A percentile compares a stretch with the other conserved stretches of the same genome.
Evolutionary conservation across 768 basidiomycete species (phyloP).

Genomic region (Amylocystis lapponica): DNA sequence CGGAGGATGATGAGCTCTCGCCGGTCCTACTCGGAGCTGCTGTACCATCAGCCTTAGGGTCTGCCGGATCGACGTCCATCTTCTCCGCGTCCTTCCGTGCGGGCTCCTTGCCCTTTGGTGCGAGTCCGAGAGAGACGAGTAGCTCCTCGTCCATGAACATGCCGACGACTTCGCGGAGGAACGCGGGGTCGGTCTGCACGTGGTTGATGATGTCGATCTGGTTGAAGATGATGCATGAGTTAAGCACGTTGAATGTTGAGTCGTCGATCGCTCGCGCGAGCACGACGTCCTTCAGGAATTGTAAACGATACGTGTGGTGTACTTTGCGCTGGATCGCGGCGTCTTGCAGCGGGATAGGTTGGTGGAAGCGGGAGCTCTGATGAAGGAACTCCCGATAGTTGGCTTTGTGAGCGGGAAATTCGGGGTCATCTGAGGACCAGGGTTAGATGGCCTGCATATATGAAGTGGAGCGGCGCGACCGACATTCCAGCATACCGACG

Average conservation of each 20-base stretch:
- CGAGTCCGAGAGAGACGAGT: conserved; percentile 15
- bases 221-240: conserved; percentile 97
- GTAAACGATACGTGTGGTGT: conserved; percentile 94
- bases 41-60: conserved; percentile 38
- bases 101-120: conserved; percentile 19
- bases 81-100: conserved; percentile 18
- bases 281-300: conserved; percentile 97
- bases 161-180: conserved; percentile 73
- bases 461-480: conserved; percentile 23
- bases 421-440: conserved; percentile 76
- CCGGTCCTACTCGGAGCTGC: conserved; percentile 42
- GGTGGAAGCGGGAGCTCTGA: conserved; percentile 77
- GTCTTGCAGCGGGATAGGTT: conserved; percentile 83
- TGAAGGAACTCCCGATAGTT: conserved; percentile 93
- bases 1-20: neutral
- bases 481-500: conserved; percentile 96
- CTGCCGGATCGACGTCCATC: conserved; percentile 25
- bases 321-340: conserved; percentile 75
- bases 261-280: conserved; percentile 93
- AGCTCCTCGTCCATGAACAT: conserved; percentile 72
- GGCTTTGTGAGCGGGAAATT: conserved; percentile 94
- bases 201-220: conserved; percentile 96
- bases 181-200: conserved; percentile 69
- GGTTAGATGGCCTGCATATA: conserved; percentile 1
- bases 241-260: conserved; percentile 94